Conservation (phyloP, 1,284 basidiomycete species). For the Ganoderma sinense region DNA sequence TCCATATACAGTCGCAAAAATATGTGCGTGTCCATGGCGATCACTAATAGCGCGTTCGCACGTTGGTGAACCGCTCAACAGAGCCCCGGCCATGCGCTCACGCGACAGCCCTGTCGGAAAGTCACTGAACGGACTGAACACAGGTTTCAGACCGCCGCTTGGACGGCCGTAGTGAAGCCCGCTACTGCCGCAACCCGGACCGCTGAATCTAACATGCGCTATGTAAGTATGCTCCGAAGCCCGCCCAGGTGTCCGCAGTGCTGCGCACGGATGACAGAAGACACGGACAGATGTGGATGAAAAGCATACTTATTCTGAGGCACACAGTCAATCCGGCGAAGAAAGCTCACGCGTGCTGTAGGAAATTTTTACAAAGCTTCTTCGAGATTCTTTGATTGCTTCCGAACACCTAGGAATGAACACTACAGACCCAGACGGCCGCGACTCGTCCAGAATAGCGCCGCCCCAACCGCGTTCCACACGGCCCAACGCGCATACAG, state of each 20-base stretch:
- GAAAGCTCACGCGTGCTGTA: not conserved
- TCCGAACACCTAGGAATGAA: slow-evolving; percentile 17
- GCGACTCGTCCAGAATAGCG: slow-evolving; percentile 20
- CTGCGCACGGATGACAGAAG: not conserved
- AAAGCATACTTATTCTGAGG: not conserved
- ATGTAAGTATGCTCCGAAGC: not conserved
- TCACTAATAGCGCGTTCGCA: not conserved
- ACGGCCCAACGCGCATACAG: slow-evolving; percentile 16
- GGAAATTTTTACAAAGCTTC: not conserved
- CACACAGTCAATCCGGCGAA: not conserved
- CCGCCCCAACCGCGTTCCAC: slow-evolving; percentile 24
- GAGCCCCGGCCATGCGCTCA: not conserved
- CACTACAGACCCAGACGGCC: slow-evolving; percentile 17
- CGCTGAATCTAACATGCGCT: not conserved
- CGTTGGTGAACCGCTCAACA: not conserved
- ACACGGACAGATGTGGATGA: not conserved
- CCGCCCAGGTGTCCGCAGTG: not conserved
- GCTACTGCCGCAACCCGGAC: not conserved
- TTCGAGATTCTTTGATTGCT: slow-evolving; percentile 8
- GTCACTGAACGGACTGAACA: not conserved
- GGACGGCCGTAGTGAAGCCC: not conserved
- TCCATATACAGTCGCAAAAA: not conserved
- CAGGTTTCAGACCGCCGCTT: not conserved
- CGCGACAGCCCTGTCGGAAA: not conserved
- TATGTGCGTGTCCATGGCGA: not conserved